Evolutionary conservation across 208 protist genomes (phyloP).

Genomic region (Entamoeba histolytica): DNA sequence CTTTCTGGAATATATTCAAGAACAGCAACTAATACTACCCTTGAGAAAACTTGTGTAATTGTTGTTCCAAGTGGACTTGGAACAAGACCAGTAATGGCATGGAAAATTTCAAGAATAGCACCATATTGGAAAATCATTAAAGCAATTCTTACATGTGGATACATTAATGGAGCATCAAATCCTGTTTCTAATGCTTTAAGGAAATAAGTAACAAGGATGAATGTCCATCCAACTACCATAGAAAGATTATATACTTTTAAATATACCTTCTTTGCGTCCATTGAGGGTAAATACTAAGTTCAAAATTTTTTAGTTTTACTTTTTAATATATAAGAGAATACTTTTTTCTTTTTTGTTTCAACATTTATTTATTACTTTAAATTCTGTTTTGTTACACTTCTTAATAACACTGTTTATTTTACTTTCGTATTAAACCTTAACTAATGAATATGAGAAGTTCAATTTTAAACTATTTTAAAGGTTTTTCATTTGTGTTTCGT

Average conservation of each 20-base stretch:
- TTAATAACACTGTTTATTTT: too few species aligned
- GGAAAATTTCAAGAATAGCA: neutral
- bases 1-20: neutral
- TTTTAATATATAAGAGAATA: too few species aligned
- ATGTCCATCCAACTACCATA: neutral
- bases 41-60: neutral
- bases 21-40: neutral
- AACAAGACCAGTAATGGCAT: neutral
- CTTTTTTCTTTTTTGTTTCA: too few species aligned
- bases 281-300: neutral
- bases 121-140: neutral
- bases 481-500: too few species aligned
- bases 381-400: too few species aligned
- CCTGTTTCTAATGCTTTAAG: neutral
- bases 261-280: neutral
- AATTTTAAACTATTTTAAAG: too few species aligned
- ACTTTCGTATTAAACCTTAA: too few species aligned
- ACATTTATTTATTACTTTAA: too few species aligned
- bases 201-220: neutral
- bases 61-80: neutral
- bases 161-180: neutral
- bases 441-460: too few species aligned
- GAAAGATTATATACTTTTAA: neutral
- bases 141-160: neutral
- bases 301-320: too few species aligned